Base-by-base conservation (phyloP, 495 filamentous ascomycete genomes). In the Geopyxis carbonaria region DNA sequence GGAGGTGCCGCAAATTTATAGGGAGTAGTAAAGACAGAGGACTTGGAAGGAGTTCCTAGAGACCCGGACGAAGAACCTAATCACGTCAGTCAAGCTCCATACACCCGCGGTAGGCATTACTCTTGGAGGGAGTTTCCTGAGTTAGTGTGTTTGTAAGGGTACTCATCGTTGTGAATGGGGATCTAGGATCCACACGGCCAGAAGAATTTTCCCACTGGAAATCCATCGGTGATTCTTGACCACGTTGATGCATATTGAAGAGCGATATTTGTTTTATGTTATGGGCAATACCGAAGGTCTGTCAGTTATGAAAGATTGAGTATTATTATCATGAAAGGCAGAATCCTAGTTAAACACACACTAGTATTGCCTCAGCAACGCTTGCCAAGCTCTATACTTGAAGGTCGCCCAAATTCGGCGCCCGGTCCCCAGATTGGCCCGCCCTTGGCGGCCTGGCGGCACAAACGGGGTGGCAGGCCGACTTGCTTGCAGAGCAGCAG, bases 211-310 rank as follows among this genome's bases (percentile, higher is more conserved):
- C 42, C 42, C 42, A 45, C 19, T 45, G 22, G 20, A 39, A 45
- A 19, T 45, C 42, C 42, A 45, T 45, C 8, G 42, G 42, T n/a
- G 42, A 45, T 25, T 45, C 42, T 15, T 45, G 27, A 1, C 38
- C 38, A 30, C 38, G 38, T 13, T 28, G n/a, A 10, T 39, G 23
- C 36, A 39, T 39, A 9, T 11, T 33, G n/a, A n/a, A n/a, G n/a
- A n/a, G n/a, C n/a, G n/a, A n/a, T n/a, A n/a, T n/a, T n/a, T n/a
- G n/a, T n/a, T n/a, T n/a, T n/a, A n/a, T n/a, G n/a, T n/a, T n/a
- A n/a, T n/a, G n/a, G n/a, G n/a, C n/a, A n/a, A n/a, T n/a, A n/a
- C n/a, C n/a, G n/a, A n/a, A n/a, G n/a, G n/a, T n/a, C n/a, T n/a
- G n/a, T n/a, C n/a, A n/a, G n/a, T n/a, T n/a, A n/a, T n/a, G n/a